phyloP scores from a whole-genome alignment of 208 protist genomes.

The Crithidia fasciculata region DNA sequence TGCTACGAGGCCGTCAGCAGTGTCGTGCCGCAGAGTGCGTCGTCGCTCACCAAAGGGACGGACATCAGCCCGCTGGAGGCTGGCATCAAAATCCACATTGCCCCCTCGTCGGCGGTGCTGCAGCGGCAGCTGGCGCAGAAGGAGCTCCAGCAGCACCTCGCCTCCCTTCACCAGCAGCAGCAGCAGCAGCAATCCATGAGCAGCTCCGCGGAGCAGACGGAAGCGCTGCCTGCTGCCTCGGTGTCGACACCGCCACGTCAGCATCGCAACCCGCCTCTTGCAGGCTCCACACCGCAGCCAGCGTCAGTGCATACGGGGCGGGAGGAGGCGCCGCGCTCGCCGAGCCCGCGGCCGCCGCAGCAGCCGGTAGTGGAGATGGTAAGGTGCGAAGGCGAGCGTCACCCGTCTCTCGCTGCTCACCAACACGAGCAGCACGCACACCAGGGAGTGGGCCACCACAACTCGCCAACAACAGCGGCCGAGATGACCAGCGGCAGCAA shows the following conservation, averaged over 20 bases:
- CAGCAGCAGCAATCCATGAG: conserved; percentile 15
- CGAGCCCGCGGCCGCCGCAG: conserved; percentile 28
- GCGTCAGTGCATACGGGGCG: background rate
- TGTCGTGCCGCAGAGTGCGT: conserved; percentile 75
- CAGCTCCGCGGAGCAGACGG: background rate
- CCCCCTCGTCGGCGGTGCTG: conserved; percentile 66
- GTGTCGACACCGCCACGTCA: background rate
- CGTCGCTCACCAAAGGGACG: conserved; percentile 81
- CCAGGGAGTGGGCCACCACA: background rate
- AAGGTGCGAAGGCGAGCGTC: too few relatives aligned
- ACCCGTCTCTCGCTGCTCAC: too few relatives aligned
- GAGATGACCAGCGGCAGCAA: background rate
- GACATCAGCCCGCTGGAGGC: conserved; percentile 82
- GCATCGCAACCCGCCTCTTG: background rate
- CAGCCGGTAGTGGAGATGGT: background rate
- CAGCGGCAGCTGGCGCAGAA: conserved; percentile 51
- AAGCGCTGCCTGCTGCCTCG: background rate
- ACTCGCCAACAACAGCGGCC: background rate
- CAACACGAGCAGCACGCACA: background rate
- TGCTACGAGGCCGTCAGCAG: conserved; percentile 77
- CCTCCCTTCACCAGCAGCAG: conserved; percentile 25
- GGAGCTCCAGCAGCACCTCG: conserved; percentile 30
- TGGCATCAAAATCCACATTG: conserved; percentile 89
- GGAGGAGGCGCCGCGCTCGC: conserved; percentile 5
- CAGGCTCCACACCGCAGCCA: background rate